Evolutionary conservation across 306 rosid genomes (phyloP).

Genomic region (Prunus padus): DNA sequence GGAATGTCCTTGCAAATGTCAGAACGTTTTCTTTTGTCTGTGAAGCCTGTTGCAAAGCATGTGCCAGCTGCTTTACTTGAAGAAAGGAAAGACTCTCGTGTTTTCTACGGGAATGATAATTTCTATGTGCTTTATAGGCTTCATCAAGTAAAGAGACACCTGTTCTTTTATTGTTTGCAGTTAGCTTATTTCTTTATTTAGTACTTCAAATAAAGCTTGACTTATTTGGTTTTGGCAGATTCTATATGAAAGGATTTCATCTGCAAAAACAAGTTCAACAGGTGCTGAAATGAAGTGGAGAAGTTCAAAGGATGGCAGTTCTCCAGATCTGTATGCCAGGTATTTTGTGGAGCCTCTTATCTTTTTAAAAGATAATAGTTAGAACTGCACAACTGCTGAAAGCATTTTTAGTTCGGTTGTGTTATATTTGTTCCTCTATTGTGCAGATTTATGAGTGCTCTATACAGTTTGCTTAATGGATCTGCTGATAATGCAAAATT

Average conservation of each 20-base stretch:
- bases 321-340: slow-evolving; percentile 75
- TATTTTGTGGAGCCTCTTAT: slow-evolving; percentile 26
- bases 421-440: slow-evolving; percentile 3
- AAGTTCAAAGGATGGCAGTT: slow-evolving; percentile 50
- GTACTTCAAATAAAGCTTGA: background rate
- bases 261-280: slow-evolving; percentile 72
- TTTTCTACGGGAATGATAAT: slow-evolving; percentile 91
- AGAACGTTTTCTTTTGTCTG: slow-evolving; percentile 71
- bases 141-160: slow-evolving; percentile 71
- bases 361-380: background rate
- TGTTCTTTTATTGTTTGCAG: background rate
- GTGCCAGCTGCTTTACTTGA: slow-evolving; percentile 46
- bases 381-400: slow-evolving; percentile 14
- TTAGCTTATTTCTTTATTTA: background rate
- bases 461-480: slow-evolving; percentile 88
- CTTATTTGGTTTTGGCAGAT: slow-evolving; percentile 53
- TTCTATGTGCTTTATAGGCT: slow-evolving; percentile 90
- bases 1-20: slow-evolving; percentile 54
- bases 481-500: slow-evolving; percentile 84
- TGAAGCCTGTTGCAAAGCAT: slow-evolving; percentile 87
- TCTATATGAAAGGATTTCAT: slow-evolving; percentile 82
- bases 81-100: slow-evolving; percentile 56
- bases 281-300: slow-evolving; percentile 71
- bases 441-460: slow-evolving; percentile 75
- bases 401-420: slow-evolving; percentile 1